phyloP scores from a whole-genome alignment of 164 flowering plant species.

The Annona squamosa region DNA sequence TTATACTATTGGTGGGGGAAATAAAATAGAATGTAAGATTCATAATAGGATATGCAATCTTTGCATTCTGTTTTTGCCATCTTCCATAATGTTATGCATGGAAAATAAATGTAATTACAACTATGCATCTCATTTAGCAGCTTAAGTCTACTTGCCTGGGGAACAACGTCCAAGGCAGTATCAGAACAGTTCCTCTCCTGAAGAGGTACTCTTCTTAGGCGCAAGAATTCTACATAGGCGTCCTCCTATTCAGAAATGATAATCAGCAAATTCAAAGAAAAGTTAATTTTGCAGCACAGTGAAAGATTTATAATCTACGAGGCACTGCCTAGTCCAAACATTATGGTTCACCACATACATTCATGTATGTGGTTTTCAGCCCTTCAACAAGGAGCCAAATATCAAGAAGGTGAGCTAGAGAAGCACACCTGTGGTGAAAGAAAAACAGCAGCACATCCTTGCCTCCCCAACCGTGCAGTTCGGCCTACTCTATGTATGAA shows the following conservation, averaged over 20 bases:
- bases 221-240: constrained; percentile 78
- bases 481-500: constrained; percentile 94
- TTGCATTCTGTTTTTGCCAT: too few species aligned
- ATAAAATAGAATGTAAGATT: too few species aligned
- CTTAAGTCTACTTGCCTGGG: constrained; percentile 26
- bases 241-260: constrained; percentile 53
- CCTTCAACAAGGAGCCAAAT: neutral
- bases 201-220: constrained; percentile 64
- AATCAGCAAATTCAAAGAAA: neutral
- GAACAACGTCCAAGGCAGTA: constrained; percentile 52
- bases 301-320: neutral
- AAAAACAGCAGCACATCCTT: constrained; percentile 75
- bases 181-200: constrained; percentile 53
- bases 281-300: neutral
- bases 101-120: too few species aligned
- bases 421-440: constrained; percentile 71
- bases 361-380: too few species aligned
- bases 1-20: too few species aligned
- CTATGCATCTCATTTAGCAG: neutral
- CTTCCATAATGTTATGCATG: too few species aligned
- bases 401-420: neutral
- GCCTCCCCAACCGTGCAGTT: constrained; percentile 87
- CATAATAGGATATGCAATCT: too few species aligned
- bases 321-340: neutral
- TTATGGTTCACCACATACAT: too few species aligned